These are phyloP conservation scores for Camellia japonica DNA, from an alignment of 148 eudicot species.

Conservation along the genomic window DNA sequence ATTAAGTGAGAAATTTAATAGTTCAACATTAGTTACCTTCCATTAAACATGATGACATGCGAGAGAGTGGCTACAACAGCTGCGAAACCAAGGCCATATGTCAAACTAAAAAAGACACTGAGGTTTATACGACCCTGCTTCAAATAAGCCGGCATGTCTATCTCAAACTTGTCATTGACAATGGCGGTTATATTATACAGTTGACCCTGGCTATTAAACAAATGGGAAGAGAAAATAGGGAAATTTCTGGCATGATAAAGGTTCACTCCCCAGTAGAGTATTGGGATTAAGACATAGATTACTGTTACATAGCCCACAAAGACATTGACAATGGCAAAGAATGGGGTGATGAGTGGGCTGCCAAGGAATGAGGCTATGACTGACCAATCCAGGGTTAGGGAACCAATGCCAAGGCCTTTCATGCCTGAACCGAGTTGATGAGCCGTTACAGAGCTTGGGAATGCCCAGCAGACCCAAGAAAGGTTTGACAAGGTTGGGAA, in stretches of 20 bases:
- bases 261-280: conserved; percentile 52
- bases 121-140: conserved; percentile 41
- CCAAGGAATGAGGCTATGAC: conserved; percentile 31
- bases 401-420: conserved; percentile 47
- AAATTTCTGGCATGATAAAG: conserved; percentile 39
- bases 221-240: conserved; percentile 39
- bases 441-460: conserved; percentile 40
- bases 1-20: too few species aligned
- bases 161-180: conserved; percentile 45
- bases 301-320: conserved; percentile 36
- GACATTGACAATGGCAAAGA: conserved; percentile 47
- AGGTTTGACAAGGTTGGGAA: conserved; percentile 37
- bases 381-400: conserved; percentile 59
- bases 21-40: conserved; percentile 33
- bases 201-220: conserved; percentile 37
- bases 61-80: conserved; percentile 42
- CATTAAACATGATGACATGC: conserved; percentile 54
- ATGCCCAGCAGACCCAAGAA: conserved; percentile 54
- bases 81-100: conserved; percentile 64
- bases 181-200: conserved; percentile 36
- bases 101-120: conserved; percentile 44
- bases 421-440: conserved; percentile 63
- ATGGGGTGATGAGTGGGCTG: conserved; percentile 53
- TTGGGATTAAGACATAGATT: conserved; percentile 39
- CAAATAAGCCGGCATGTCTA: conserved; percentile 28